These are phyloP conservation scores for Leishmania martiniquensis DNA, from an alignment of 208 protist species.

Conservation along the genomic window DNA sequence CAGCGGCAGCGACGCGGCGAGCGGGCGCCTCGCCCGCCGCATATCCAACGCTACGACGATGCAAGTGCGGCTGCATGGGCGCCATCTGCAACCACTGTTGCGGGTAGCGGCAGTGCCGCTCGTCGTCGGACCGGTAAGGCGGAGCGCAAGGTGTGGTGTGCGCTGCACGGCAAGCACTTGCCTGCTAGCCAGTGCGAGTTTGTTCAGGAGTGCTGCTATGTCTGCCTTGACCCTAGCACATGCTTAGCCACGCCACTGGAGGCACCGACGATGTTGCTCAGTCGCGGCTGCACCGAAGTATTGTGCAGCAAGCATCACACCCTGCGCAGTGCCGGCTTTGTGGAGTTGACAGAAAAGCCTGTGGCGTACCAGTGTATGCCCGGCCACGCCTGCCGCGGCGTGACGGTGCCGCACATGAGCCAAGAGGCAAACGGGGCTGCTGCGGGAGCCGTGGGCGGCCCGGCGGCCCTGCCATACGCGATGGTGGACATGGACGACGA, in stretches of 20 bases:
- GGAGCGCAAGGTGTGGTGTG: conserved; percentile 78
- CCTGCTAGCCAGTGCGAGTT: conserved; percentile 50
- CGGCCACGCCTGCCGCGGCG: conserved; percentile 70
- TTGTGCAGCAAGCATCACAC: conserved; percentile 81
- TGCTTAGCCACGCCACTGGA: conserved; percentile 86
- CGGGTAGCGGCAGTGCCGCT: conserved; percentile 5
- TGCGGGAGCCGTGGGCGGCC: not conserved
- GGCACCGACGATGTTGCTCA: conserved; percentile 44
- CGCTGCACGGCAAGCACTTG: conserved; percentile 81
- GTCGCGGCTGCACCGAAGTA: conserved; percentile 60
- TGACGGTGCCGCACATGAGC: conserved; percentile 35
- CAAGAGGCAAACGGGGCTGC: conserved; percentile 18
- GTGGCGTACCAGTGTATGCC: conserved; percentile 70
- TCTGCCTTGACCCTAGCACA: conserved; percentile 69
- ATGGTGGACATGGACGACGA: conserved; percentile 24
- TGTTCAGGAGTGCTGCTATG: conserved; percentile 76
- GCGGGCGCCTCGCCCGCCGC: conserved; percentile 5
- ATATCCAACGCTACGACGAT: conserved; percentile 29
- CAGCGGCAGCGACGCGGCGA: conserved; percentile 24
- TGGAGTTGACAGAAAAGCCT: conserved; percentile 64
- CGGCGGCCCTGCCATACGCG: conserved; percentile 6
- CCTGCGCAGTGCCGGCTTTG: conserved; percentile 72
- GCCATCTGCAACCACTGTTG: conserved; percentile 21
- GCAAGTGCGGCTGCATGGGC: conserved; percentile 28
- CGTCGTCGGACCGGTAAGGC: conserved; percentile 26